Percentiles rank a stretch among this genome's conserved stretches.
Evolutionary conservation across 2,329 filamentous ascomycete species (phyloP).

Genomic region (Dryadomyces quercivorus): DNA sequence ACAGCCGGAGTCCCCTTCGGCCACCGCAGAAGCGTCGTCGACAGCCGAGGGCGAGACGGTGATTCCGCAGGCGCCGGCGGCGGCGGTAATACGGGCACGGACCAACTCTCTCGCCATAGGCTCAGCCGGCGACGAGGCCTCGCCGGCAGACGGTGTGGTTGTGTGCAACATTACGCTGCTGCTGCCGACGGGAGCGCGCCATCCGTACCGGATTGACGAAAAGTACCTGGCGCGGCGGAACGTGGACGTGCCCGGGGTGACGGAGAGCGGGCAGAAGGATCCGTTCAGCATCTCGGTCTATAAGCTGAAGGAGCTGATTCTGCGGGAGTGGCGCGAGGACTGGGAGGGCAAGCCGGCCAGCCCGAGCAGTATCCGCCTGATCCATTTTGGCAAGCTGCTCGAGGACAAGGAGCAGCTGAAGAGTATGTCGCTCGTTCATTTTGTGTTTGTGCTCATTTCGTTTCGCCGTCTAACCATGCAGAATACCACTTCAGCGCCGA

Average conservation of each 20-base stretch:
- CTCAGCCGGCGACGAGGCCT: neutral
- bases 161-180: slow-evolving; percentile 70
- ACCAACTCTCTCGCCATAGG: slow-evolving; percentile 10
- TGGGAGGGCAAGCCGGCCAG: slow-evolving; percentile 82
- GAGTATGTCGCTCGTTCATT: slow-evolving; percentile 51
- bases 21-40: too few relatives aligned
- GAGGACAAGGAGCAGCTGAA: slow-evolving; percentile 78
- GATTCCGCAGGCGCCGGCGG: slow-evolving; percentile 2
- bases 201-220: slow-evolving; percentile 83
- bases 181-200: slow-evolving; percentile 66
- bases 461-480: slow-evolving; percentile 22
- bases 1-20: neutral
- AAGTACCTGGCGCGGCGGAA: slow-evolving; percentile 73
- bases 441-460: neutral
- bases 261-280: slow-evolving; percentile 49
- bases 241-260: slow-evolving; percentile 59
- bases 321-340: slow-evolving; percentile 83
- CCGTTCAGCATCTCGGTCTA: slow-evolving; percentile 88
- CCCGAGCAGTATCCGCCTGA: slow-evolving; percentile 79
- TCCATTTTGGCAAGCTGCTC: slow-evolving; percentile 81
- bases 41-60: neutral
- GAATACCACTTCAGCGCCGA: slow-evolving; percentile 70
- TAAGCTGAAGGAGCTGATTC: slow-evolving; percentile 85
- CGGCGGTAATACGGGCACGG: slow-evolving; percentile 15
- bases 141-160: slow-evolving; percentile 19